A percentile compares a stretch with the other conserved stretches of the same genome.
phyloP scores from a whole-genome alignment of 805 yeast species.

The Suhomyces faveliae region DNA sequence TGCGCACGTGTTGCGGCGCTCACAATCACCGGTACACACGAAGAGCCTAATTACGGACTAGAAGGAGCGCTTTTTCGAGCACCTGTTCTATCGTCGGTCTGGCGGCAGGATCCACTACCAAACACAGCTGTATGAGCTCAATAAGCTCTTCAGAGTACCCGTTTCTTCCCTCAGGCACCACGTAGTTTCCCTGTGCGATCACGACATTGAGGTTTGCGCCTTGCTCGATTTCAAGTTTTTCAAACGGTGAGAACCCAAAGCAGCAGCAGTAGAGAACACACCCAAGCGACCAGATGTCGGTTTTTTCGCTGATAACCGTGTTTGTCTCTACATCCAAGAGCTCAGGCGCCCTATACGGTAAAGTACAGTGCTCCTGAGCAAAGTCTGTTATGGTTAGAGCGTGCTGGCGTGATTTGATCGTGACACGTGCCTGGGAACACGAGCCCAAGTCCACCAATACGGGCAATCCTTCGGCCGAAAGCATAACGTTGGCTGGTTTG shows the following conservation, averaged over 20 bases:
- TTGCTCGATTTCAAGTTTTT: slow-evolving; percentile 70
- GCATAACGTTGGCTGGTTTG: slow-evolving; percentile 87
- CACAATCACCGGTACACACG: not conserved
- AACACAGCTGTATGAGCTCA: slow-evolving; percentile 56
- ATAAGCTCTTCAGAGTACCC: slow-evolving; percentile 57
- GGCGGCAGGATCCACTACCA: slow-evolving; percentile 55
- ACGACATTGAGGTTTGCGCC: slow-evolving; percentile 84
- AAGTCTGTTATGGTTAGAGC: slow-evolving; percentile 77
- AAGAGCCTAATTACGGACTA: slow-evolving; percentile 12
- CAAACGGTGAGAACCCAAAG: slow-evolving; percentile 84
- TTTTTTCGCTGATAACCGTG: slow-evolving; percentile 62
- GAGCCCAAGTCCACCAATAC: slow-evolving; percentile 86
- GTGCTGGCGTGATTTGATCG: slow-evolving; percentile 58
- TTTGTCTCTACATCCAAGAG: slow-evolving; percentile 73
- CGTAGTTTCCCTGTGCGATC: slow-evolving; percentile 63
- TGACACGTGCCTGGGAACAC: slow-evolving; percentile 59
- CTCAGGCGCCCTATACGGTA: slow-evolving; percentile 91
- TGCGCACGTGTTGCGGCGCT: not conserved
- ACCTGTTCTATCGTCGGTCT: slow-evolving; percentile 68
- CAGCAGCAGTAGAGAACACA: slow-evolving; percentile 76
- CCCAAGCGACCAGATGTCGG: slow-evolving; percentile 92
- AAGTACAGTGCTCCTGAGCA: slow-evolving; percentile 80
- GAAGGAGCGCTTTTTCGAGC: slow-evolving; percentile 46
- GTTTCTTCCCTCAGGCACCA: slow-evolving; percentile 50
- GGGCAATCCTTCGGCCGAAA: slow-evolving; percentile 69